Conservation (phyloP, 441 rosid genomes). For the Adansonia rubrostipa region DNA sequence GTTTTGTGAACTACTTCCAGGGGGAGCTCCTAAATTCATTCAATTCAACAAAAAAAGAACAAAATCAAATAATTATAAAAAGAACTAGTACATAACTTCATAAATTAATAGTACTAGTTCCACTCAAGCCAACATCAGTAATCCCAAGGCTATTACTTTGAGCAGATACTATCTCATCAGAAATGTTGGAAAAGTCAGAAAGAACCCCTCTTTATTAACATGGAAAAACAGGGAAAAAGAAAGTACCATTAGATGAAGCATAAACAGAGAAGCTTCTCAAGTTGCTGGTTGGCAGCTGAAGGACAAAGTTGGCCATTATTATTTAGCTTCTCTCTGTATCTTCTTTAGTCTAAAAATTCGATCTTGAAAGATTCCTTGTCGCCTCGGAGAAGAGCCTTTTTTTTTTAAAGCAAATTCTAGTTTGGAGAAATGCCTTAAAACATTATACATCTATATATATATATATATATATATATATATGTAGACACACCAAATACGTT, state of each 20-base stretch:
- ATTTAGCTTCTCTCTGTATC: not conserved
- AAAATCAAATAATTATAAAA: not conserved
- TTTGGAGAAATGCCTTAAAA: not conserved
- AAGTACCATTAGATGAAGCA: conserved; percentile 67
- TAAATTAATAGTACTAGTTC: not conserved
- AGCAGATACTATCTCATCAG: not conserved
- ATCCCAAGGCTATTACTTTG: conserved; percentile 10
- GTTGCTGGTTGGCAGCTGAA: conserved; percentile 49
- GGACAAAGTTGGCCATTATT: conserved; percentile 62
- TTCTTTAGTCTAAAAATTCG: not conserved
- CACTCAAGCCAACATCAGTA: not conserved
- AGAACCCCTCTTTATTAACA: not conserved
- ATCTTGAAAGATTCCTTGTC: not conserved
- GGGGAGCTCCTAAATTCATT: conserved; percentile 37
- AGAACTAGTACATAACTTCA: not conserved
- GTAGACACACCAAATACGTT: no score
- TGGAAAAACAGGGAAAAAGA: not conserved
- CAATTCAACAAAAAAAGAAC: not conserved
- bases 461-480: no score
- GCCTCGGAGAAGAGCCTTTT: not conserved
- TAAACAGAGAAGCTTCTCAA: conserved; percentile 42
- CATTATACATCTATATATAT: no score
- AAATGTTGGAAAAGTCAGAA: not conserved
- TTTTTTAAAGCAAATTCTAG: not conserved
- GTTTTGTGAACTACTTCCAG: conserved; percentile 32